Base-by-base conservation (phyloP, 441 rosid genomes). In the Adansonia grandidieri region DNA sequence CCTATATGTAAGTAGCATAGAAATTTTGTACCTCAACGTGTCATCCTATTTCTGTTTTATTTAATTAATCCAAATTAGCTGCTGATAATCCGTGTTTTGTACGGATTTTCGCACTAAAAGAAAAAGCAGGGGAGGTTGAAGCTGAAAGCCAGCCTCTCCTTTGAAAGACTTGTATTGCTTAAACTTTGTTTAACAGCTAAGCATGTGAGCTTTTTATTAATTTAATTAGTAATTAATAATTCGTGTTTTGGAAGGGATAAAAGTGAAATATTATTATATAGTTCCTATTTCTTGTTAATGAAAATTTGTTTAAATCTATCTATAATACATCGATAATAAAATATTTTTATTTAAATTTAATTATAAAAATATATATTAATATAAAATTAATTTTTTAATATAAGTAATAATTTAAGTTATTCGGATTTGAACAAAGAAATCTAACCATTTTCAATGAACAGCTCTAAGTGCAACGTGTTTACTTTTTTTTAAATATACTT, bases 171-270 rank as follows among this genome's bases (percentile, higher is more conserved):
- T 74, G 50, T 10, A 20, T 73, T 74, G 60, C 77, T 81, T 78
- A 13, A 66, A 81, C 78, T 80, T 60, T 79, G 85, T 71, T 82
- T 81, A 79, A 86, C 85, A 84, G 86, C 89, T 86, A 80, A 84
- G 83, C 86, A 76, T 77, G 28, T 61, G 66, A 47, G 48, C 24
- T 42, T 62, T 28, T 61, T 61, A 44, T 9, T 73, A 19, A 14
- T 81, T 50, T 74, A 75, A 69, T 61, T 20, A 48, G 71, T 61
- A 44, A 32, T 24, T 28, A 44, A 68, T 68, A 20, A 68, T 79
- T 66, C 11, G 13, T 17, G 22, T 77, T 48, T 44, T 56, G n/a
- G 13, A 57, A 37, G 32, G 44, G 51, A 19, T n/a, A 75, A 66
- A 75, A 60, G 57, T 17, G 10, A 9, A 42, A 58, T 72, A 72